Evolutionary conservation across 176 grass and related monocot species (phyloP).

Genomic region (Ananas comosus): DNA sequence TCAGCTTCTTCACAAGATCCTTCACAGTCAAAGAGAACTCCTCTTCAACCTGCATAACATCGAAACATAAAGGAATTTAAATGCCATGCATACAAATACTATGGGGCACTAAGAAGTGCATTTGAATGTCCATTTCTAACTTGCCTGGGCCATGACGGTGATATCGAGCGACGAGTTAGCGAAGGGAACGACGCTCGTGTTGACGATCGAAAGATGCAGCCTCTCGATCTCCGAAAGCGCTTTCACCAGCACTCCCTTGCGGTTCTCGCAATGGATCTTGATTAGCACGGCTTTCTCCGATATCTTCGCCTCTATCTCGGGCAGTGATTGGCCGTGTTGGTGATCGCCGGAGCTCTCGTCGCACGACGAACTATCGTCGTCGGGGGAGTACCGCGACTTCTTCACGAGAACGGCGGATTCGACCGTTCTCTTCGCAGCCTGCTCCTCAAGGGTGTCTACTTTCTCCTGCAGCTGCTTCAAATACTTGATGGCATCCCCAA

Average conservation of each 20-base stretch:
- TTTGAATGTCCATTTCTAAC: background rate
- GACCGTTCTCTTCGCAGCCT: background rate
- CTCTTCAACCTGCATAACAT: constrained; percentile 13
- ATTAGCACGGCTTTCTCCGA: constrained; percentile 16
- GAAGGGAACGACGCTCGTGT: constrained; percentile 21
- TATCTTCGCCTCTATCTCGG: constrained; percentile 20
- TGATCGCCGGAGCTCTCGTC: background rate
- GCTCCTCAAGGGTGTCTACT: constrained; percentile 22
- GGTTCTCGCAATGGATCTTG: constrained; percentile 25
- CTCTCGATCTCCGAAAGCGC: constrained; percentile 31
- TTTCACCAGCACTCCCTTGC: constrained; percentile 16
- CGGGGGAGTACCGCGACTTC: constrained; percentile 3
- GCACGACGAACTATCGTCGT: constrained; percentile 12
- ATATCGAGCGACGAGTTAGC: constrained; percentile 16
- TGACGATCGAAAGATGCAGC: constrained; percentile 13
- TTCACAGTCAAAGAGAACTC: constrained; percentile 17
- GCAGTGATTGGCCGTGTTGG: background rate
- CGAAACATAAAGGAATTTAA: background rate
- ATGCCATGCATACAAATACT: background rate
- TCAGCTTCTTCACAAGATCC: constrained; percentile 20
- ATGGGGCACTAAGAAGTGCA: background rate
- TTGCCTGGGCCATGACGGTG: constrained; percentile 25
- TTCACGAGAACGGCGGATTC: constrained; percentile 10
- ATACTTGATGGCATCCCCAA: constrained; percentile 26
- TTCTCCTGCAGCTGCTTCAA: constrained; percentile 24